A percentile compares a stretch with the other conserved stretches of the same genome.
phyloP scores from a whole-genome alignment of 1,284 basidiomycete species.

The Ganoderma leucocontextum region DNA sequence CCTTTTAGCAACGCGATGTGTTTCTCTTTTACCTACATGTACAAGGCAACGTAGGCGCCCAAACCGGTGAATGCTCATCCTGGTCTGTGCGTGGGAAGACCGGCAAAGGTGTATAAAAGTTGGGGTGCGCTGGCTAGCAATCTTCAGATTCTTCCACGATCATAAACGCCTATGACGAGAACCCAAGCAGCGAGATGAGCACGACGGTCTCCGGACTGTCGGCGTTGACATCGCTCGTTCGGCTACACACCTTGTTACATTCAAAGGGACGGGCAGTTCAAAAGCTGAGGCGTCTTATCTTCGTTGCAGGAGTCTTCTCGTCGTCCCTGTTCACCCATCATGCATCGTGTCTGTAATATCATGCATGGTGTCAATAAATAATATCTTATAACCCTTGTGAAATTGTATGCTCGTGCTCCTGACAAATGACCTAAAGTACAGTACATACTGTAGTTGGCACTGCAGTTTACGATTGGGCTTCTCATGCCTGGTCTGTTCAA shows the following conservation, averaged over 20 bases:
- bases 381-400: neutral
- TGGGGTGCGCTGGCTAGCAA: neutral
- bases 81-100: slow-evolving; percentile 27
- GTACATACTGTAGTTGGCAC: neutral
- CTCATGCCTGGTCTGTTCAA: no score
- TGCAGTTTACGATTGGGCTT: neutral
- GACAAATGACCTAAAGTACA: neutral
- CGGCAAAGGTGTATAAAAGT: slow-evolving; percentile 5
- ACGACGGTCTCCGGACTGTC: slow-evolving; percentile 47
- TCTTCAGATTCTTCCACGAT: slow-evolving; percentile 56
- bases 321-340: neutral
- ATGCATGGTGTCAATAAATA: neutral
- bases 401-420: neutral
- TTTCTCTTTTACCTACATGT: neutral
- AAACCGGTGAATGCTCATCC: neutral
- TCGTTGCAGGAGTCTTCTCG: slow-evolving; percentile 13
- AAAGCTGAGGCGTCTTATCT: slow-evolving; percentile 51
- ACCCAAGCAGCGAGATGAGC: slow-evolving; percentile 54
- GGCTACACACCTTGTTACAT: slow-evolving; percentile 58
- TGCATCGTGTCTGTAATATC: neutral
- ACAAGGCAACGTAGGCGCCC: no score
- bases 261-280: slow-evolving; percentile 54
- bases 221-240: slow-evolving; percentile 60
- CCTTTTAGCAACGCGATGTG: neutral
- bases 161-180: slow-evolving; percentile 57